These are phyloP conservation scores for Colletotrichum chrysophilum DNA, from an alignment of 2,329 filamentous ascomycete genomes.

Conservation along the genomic window DNA sequence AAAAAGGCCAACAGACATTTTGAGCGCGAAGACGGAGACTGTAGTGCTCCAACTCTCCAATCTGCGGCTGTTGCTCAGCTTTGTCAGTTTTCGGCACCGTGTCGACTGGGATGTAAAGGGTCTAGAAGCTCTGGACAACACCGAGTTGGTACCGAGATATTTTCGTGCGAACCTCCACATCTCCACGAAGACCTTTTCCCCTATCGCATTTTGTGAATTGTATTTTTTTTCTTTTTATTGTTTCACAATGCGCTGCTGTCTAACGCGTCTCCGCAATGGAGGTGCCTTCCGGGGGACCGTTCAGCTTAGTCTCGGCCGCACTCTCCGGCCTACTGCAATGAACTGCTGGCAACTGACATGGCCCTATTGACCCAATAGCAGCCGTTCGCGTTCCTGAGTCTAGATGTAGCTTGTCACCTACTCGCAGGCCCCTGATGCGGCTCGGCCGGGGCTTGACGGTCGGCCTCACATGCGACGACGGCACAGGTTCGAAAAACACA, in stretches of 20 bases:
- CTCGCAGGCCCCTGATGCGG: background rate
- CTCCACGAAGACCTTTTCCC: background rate
- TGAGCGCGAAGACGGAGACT: background rate
- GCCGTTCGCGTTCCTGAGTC: background rate
- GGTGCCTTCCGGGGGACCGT: background rate
- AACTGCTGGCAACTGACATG: background rate
- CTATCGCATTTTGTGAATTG: background rate
- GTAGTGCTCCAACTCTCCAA: background rate
- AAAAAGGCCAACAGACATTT: background rate
- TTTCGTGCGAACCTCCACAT: slow-evolving; percentile 2
- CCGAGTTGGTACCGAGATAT: slow-evolving; percentile 13
- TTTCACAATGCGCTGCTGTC: background rate
- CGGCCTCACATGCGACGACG: background rate
- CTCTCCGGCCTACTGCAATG: background rate
- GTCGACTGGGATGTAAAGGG: background rate
- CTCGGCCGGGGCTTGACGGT: background rate
- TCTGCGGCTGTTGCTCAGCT: background rate
- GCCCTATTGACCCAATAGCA: background rate
- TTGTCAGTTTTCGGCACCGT: background rate
- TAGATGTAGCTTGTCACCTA: background rate
- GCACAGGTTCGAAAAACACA: background rate
- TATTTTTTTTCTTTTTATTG: background rate
- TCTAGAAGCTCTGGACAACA: background rate
- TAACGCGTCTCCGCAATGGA: background rate
- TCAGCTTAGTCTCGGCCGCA: background rate